Percentiles rank a stretch among this genome's conserved stretches.
phyloP scores from a whole-genome alignment of 169 alveolate species.

The Plasmodium blacklocki region DNA sequence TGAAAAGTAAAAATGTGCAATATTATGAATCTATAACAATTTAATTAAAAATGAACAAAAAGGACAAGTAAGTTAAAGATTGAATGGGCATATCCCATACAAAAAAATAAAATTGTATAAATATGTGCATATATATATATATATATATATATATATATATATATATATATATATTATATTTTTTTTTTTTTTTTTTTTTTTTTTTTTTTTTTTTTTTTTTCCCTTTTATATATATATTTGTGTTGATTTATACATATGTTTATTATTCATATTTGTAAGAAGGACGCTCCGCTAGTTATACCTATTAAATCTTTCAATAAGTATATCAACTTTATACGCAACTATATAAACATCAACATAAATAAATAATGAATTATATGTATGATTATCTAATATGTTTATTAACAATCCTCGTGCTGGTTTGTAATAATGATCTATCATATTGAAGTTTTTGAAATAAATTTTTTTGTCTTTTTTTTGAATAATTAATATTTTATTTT shows the following conservation, averaged over 20 bases:
- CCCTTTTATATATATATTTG: background rate
- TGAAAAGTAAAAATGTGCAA: too few relatives aligned
- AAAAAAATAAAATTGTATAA: too few relatives aligned
- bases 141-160: background rate
- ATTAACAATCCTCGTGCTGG: slow-evolving; percentile 66
- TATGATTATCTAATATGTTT: slow-evolving; percentile 32
- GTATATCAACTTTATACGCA: slow-evolving; percentile 67
- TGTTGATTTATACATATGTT: background rate
- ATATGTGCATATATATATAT: too few relatives aligned
- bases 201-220: background rate
- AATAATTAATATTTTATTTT: slow-evolving; percentile 72
- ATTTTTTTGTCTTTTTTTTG: slow-evolving; percentile 61
- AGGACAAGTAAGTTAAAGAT: too few relatives aligned
- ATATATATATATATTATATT: background rate
- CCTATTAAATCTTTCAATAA: slow-evolving; percentile 21
- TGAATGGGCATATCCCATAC: too few relatives aligned
- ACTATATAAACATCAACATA: slow-evolving; percentile 61
- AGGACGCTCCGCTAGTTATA: background rate
- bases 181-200: background rate
- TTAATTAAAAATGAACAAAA: too few relatives aligned
- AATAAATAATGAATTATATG: slow-evolving; percentile 18
- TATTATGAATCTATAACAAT: too few relatives aligned
- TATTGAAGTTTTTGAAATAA: slow-evolving; percentile 45
- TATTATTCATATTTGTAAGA: background rate
- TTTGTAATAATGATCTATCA: slow-evolving; percentile 53